phyloP scores from a whole-genome alignment of 78 protist species.

The Dictyostelium brefeldianum region DNA sequence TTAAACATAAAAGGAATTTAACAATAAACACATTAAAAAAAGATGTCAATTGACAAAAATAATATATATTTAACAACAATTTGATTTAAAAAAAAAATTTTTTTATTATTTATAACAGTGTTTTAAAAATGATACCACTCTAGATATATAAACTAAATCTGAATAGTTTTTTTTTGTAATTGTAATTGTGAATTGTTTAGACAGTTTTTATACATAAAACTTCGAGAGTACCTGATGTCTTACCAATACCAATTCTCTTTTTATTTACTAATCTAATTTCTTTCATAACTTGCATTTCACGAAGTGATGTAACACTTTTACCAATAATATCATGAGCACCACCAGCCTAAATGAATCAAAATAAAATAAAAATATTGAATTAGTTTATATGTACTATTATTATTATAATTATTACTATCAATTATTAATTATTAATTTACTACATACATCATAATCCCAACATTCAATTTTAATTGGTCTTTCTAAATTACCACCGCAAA shows the following conservation, averaged over 20 bases:
- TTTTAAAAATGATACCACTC: too few species aligned
- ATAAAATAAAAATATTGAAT: background rate
- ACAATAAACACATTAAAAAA: too few species aligned
- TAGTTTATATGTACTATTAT: background rate
- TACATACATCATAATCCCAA: constrained; percentile 57
- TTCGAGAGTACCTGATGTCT: constrained; percentile 49
- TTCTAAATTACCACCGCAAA: constrained; percentile 67
- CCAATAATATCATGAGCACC: constrained; percentile 75
- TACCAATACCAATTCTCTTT: constrained; percentile 55
- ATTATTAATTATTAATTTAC: too few species aligned
- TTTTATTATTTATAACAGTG: too few species aligned
- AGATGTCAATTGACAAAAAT: too few species aligned
- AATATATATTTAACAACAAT: too few species aligned
- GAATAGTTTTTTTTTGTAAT: too few species aligned
- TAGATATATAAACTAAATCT: too few species aligned
- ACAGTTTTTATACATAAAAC: background rate
- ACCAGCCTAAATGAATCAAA: background rate
- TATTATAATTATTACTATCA: background rate
- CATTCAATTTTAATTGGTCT: constrained; percentile 63
- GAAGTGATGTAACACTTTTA: constrained; percentile 28
- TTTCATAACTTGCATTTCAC: constrained; percentile 73
- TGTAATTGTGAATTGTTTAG: too few species aligned
- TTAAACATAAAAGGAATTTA: too few species aligned
- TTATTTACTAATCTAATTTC: constrained; percentile 61
- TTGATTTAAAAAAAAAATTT: too few species aligned